phyloP scores from a whole-genome alignment of 2,329 filamentous ascomycete species.

The Verticillium nonalfalfae region DNA sequence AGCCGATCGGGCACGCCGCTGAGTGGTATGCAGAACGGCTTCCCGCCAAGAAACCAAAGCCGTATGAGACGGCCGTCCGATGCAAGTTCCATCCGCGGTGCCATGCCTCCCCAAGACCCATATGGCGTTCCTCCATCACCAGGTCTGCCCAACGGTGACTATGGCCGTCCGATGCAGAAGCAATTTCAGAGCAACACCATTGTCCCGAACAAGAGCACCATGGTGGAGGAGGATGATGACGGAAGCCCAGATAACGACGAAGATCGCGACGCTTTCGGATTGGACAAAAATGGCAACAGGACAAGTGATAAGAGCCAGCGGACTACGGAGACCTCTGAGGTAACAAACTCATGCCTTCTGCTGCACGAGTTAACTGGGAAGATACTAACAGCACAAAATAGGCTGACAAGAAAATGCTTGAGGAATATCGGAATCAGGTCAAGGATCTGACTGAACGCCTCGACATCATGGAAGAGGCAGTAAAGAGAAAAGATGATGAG shows the following conservation, averaged over 20 bases:
- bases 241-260: conserved; percentile 49
- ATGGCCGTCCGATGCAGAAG: conserved; percentile 74
- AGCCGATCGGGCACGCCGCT: conserved; percentile 58
- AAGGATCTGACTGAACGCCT: conserved; percentile 69
- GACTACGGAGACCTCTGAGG: conserved; percentile 29
- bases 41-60: conserved; percentile 44
- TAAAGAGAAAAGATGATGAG: conserved; percentile 69
- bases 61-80: conserved; percentile 53
- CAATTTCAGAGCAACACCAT: conserved; percentile 95
- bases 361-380: conserved; percentile 7
- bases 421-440: conserved; percentile 76
- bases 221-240: conserved; percentile 93
- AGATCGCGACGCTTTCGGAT: conserved; percentile 57
- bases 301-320: conserved; percentile 17
- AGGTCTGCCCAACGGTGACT: conserved; percentile 53
- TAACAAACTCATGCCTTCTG: conserved; percentile 14
- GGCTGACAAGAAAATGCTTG: conserved; percentile 64
- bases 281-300: conserved; percentile 33
- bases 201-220: conserved; percentile 94
- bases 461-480: conserved; percentile 59
- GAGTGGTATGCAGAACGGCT: conserved; percentile 45
- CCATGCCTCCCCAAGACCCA: conserved; percentile 32
- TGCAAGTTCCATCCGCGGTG: conserved; percentile 52
- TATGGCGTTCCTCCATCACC: conserved; percentile 55
- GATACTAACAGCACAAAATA: conserved; percentile 21